Conservation (phyloP, 1,139 yeast genomes). For the Hansenula sp. region DNA sequence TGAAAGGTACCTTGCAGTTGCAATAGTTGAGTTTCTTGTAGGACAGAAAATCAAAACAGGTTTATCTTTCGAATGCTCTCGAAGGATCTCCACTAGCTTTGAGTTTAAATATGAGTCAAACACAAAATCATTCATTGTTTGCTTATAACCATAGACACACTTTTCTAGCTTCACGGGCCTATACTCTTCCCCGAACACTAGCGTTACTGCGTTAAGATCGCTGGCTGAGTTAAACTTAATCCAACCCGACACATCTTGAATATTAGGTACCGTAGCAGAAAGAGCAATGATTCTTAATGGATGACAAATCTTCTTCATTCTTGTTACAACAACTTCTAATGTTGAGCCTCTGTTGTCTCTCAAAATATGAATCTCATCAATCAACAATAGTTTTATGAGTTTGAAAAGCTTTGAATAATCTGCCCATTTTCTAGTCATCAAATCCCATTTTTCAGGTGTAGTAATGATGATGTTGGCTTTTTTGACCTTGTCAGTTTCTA, state of each 20-base stretch:
- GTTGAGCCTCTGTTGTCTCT: slow-evolving; percentile 46
- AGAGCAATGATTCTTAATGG: slow-evolving; percentile 43
- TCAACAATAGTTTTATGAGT: slow-evolving; percentile 35
- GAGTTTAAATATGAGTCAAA: slow-evolving; percentile 38
- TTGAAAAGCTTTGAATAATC: slow-evolving; percentile 37
- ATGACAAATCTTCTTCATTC: slow-evolving; percentile 40
- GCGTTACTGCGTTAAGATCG: slow-evolving; percentile 25
- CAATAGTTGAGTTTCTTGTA: slow-evolving; percentile 42
- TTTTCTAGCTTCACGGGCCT: slow-evolving; percentile 39
- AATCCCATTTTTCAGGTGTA: slow-evolving; percentile 59
- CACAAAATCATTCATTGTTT: slow-evolving; percentile 36
- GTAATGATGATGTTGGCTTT: slow-evolving; percentile 43
- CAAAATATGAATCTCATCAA: slow-evolving; percentile 49
- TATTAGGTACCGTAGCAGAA: slow-evolving; percentile 53
- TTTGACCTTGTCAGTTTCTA: slow-evolving; percentile 38
- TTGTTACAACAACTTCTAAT: slow-evolving; percentile 46
- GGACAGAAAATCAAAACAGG: slow-evolving; percentile 51
- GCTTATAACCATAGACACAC: slow-evolving; percentile 38
- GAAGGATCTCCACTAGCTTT: slow-evolving; percentile 34
- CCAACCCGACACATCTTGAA: slow-evolving; percentile 46
- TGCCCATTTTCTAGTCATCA: slow-evolving; percentile 44
- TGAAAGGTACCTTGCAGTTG: slow-evolving; percentile 40
- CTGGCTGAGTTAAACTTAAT: slow-evolving; percentile 23
- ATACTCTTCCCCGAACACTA: slow-evolving; percentile 41
- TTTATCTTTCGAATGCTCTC: slow-evolving; percentile 32